A percentile compares a stretch with the other conserved stretches of the same genome.
Conservation (phyloP, 805 yeast species). For the Brettanomyces bruxellensis region DNA sequence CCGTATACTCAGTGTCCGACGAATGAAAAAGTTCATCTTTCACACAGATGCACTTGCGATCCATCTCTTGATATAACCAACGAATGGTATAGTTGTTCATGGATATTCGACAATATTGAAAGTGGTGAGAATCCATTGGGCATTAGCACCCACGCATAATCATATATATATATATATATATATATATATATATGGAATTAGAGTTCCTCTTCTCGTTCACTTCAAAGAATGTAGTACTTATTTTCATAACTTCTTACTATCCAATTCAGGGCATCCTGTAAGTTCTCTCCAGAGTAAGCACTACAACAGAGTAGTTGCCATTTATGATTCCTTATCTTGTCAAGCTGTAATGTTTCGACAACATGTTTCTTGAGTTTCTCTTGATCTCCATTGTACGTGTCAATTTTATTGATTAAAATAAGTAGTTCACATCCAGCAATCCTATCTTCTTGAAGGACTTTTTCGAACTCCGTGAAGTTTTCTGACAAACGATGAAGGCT, state of each 20-base stretch:
- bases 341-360: conserved; percentile 21
- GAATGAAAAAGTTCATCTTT: conserved; percentile 40
- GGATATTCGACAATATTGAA: conserved; percentile 15
- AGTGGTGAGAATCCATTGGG: background rate
- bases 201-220: background rate
- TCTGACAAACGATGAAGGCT: conserved; percentile 55
- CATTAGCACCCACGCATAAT: background rate
- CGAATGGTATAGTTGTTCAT: conserved; percentile 29
- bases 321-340: conserved; percentile 28
- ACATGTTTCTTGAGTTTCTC: conserved; percentile 11
- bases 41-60: conserved; percentile 62
- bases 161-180: background rate
- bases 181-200: background rate
- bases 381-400: conserved; percentile 31
- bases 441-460: conserved; percentile 56
- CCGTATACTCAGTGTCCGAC: conserved; percentile 79
- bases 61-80: conserved; percentile 64
- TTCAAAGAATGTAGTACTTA: conserved; percentile 27
- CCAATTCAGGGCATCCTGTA: conserved; percentile 35
- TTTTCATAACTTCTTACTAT: conserved; percentile 30
- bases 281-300: conserved; percentile 36
- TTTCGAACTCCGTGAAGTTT: conserved; percentile 54
- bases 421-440: conserved; percentile 62
- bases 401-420: conserved; percentile 68
- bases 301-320: conserved; percentile 37